Percentiles rank a stretch among this genome's conserved stretches.
These are phyloP conservation scores for Hymenoscyphus repandus DNA, from an alignment of 2,329 filamentous ascomycete species.

Conservation along the genomic window DNA sequence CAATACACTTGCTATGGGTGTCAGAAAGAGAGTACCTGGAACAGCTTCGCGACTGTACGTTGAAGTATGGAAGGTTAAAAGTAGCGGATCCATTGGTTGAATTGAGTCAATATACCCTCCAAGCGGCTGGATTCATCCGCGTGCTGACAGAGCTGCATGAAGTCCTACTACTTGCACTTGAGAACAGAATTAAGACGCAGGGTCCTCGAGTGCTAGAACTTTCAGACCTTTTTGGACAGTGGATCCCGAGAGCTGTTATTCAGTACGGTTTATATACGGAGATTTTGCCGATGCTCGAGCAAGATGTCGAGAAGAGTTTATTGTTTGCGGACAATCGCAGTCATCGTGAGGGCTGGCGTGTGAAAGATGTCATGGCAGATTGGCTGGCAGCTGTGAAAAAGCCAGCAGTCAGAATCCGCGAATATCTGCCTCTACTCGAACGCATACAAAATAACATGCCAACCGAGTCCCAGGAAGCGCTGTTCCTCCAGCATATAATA, in stretches of 20 bases:
- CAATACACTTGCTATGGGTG: not conserved
- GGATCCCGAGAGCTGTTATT: no score
- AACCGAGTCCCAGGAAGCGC: not conserved
- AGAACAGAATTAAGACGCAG: constrained; percentile 2
- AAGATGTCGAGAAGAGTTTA: no score
- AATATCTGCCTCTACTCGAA: no score
- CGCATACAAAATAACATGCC: not conserved
- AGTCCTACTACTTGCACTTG: not conserved
- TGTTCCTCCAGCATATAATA: not conserved
- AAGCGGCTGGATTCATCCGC: not conserved
- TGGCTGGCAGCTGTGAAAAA: no score
- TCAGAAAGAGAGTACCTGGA: not conserved
- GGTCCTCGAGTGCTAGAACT: not conserved
- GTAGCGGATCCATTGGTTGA: not conserved
- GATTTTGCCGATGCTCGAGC: no score
- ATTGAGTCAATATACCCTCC: no score
- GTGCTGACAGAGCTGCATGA: not conserved
- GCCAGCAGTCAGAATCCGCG: no score
- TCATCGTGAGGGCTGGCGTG: no score
- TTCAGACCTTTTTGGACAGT: not conserved
- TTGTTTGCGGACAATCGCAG: no score
- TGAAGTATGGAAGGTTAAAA: not conserved
- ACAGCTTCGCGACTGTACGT: not conserved
- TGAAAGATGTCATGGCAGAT: no score
- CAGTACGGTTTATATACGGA: no score